These are phyloP conservation scores for Calonectria pauciramosa DNA, from an alignment of 2,329 filamentous ascomycete genomes.

Conservation along the genomic window DNA sequence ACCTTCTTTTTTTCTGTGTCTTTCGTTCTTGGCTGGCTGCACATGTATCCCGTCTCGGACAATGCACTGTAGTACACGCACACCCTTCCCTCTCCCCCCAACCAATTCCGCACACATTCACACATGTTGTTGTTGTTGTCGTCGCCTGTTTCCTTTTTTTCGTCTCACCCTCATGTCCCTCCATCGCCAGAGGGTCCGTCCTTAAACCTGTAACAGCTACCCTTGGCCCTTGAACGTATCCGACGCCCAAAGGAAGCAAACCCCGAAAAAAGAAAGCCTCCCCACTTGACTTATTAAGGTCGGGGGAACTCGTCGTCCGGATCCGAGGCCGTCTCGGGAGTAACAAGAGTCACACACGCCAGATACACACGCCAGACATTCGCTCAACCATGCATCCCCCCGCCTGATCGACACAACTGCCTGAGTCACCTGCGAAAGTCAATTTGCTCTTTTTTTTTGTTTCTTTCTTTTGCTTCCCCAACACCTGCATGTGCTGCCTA, in stretches of 20 bases:
- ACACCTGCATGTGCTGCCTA: background rate
- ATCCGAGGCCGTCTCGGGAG: conserved; percentile 17
- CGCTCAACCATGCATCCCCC: background rate
- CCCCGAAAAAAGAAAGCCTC: conserved; percentile 11
- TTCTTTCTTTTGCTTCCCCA: too few species aligned
- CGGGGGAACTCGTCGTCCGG: conserved; percentile 21
- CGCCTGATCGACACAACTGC: background rate
- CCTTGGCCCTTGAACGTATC: background rate
- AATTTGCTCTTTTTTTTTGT: background rate
- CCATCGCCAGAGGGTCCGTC: background rate
- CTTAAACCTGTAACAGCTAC: background rate
- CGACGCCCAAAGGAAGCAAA: background rate
- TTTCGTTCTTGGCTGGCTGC: background rate
- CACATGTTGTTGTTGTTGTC: background rate
- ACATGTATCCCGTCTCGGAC: background rate
- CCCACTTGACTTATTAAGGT: background rate
- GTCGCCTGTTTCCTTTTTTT: background rate
- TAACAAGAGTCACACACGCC: background rate
- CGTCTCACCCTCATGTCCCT: background rate
- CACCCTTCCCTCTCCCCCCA: background rate
- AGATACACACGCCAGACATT: background rate
- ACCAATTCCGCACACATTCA: background rate
- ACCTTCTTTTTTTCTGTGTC: background rate
- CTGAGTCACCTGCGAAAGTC: background rate
- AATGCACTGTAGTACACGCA: background rate